A percentile compares a stretch with the other conserved stretches of the same genome.
These are phyloP conservation scores for Backusella morwellensis DNA, from an alignment of 192 early-diverging fungal genomes.

Conservation along the genomic window DNA sequence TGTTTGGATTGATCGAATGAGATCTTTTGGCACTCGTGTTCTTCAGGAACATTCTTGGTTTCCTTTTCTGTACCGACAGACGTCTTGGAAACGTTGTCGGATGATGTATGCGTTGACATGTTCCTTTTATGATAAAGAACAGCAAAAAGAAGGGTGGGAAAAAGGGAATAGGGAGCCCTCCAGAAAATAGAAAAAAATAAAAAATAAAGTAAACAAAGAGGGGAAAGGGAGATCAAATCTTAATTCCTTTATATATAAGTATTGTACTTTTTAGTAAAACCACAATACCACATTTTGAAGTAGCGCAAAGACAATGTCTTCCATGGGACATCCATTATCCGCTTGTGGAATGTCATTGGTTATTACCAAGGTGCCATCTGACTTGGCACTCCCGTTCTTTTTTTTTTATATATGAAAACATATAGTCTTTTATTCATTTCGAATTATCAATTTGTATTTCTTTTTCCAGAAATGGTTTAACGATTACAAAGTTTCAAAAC, in stretches of 20 bases:
- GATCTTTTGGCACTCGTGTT: neutral
- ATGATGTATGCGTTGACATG: neutral
- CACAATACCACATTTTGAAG: neutral
- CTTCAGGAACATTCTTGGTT: neutral
- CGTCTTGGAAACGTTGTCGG: neutral
- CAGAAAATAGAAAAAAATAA: neutral
- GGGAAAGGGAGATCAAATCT: neutral
- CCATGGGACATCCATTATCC: neutral
- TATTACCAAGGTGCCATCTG: neutral
- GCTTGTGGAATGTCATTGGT: neutral
- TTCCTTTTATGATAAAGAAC: neutral
- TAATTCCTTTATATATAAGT: neutral
- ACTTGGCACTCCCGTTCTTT: neutral
- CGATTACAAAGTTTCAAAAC: too few species aligned
- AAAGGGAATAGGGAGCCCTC: neutral
- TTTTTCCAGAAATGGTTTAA: too few species aligned
- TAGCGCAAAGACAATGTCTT: neutral
- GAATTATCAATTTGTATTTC: neutral
- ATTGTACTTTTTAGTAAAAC: neutral
- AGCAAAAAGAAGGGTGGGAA: too few species aligned
- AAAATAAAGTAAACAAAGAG: neutral
- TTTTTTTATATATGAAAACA: neutral
- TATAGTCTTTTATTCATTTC: neutral
- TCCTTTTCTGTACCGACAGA: neutral
- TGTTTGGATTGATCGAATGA: neutral